Evolutionary conservation across 2,329 filamentous ascomycete genomes (phyloP).

Genomic region (Chaetomium globosum): DNA sequence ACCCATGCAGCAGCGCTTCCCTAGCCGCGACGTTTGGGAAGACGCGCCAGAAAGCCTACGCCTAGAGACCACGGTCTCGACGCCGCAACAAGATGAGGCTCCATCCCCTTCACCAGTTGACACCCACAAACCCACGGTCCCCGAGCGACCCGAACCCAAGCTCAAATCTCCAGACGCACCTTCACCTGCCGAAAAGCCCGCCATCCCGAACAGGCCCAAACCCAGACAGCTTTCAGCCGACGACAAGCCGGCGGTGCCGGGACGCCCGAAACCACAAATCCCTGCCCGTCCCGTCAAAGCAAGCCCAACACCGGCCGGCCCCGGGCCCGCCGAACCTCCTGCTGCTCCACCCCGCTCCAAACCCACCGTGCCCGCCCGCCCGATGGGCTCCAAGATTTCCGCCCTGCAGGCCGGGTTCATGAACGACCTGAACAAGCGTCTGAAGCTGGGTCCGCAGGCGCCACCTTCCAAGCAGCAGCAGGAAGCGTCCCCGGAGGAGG

Average conservation of each 20-base stretch:
- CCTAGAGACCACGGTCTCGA: constrained; percentile 73
- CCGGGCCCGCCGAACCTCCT: constrained; percentile 46
- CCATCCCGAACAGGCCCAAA: constrained; percentile 58
- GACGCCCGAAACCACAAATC: constrained; percentile 61
- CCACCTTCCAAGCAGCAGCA: constrained; percentile 65
- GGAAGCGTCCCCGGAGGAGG: constrained; percentile 61
- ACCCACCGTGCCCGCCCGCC: constrained; percentile 77
- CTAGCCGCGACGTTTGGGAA: constrained; percentile 93
- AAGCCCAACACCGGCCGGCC: constrained; percentile 46
- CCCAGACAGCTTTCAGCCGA: constrained; percentile 49
- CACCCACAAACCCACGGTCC: constrained; percentile 62
- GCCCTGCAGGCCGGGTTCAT: constrained; percentile 89
- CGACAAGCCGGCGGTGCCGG: constrained; percentile 49
- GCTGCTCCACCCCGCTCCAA: constrained; percentile 66
- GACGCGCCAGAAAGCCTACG: constrained; percentile 83
- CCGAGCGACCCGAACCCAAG: constrained; percentile 55
- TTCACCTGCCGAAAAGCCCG: constrained; percentile 45
- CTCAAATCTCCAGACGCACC: constrained; percentile 34
- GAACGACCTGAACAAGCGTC: constrained; percentile 85
- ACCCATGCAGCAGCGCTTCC: constrained; percentile 71
- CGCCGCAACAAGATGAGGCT: constrained; percentile 53
- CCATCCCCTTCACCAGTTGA: constrained; percentile 46
- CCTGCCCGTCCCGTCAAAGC: constrained; percentile 66
- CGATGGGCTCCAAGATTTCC: constrained; percentile 82
- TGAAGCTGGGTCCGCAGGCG: constrained; percentile 81